Base-by-base conservation (phyloP, 257 asterid species). In the Marsdenia floribunda region DNA sequence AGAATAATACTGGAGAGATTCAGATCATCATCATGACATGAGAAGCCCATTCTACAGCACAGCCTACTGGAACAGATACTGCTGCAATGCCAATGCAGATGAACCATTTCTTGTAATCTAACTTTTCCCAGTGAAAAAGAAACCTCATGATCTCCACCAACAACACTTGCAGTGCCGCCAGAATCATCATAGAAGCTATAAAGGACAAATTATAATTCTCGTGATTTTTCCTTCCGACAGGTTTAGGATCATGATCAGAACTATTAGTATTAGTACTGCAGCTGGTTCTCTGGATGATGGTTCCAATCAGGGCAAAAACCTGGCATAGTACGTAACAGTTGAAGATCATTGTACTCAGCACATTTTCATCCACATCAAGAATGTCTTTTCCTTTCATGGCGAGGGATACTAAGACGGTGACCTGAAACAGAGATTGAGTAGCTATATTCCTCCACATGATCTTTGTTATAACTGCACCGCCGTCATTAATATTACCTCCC, bases 301-400 rank as follows among this genome's bases (percentile, higher is more conserved):
- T 44, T 44, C 73, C 52, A 47, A 86, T 71, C 86, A 87, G 49
- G 19, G 47, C 29, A 75, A 80, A 82, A 66, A 82, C 83, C 26
- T 87, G 90, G 71, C 80, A 84, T 35, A 87, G 18, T 1, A 74
- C 82, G n/a, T 77, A 87, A 40, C 71, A 73, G 55, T 79, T 73
- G 76, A 80, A 84, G 29, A 81, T 66, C 80, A 81, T 71, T 44
- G 84, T 58, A 6, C 37, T 40, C 29, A 84, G 7, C 18, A 52
- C 75, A 8, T 22, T 61, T 53, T 78, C 84, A 11, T 73, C 71
- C 10, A 55, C 21, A 22, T 49, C 40, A 47, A 82, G 38, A 73
- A 75, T 14, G 5, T 50, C 37, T 53, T 74, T 74, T 0, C 87
- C 90, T 64, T 79, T 82, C 70, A 67, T 8, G 54, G 49, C 70